Evolutionary conservation across 805 yeast genomes (phyloP), one percentile per base, ranked within the genome.

Genomic region (Cyberlindnera amylophila): DNA sequence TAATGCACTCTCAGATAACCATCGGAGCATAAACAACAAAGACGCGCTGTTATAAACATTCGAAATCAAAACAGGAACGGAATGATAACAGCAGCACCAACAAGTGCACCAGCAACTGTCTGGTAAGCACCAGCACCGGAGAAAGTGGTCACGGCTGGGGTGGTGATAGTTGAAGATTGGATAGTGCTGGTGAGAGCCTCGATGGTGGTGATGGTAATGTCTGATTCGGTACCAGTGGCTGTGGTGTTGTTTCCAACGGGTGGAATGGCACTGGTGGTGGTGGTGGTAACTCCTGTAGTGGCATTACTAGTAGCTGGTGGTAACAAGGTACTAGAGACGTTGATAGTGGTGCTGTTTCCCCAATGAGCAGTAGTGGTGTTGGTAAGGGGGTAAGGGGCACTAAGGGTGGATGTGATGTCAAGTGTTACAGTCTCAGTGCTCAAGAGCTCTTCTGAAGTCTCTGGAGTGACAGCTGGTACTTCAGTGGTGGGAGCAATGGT

Each of bases 31-130:
- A n/a, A n/a, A n/a, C n/a, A n/a, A n/a, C n/a, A n/a, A n/a, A n/a
- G n/a, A n/a, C n/a, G n/a, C n/a, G n/a, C n/a, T n/a, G n/a, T n/a
- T n/a, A n/a, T n/a, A n/a, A n/a, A n/a, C n/a, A n/a, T n/a, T n/a
- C n/a, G n/a, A n/a, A n/a, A 21, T 32, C 16, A 47, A 19, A 47
- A 29, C 24, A 47, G 34, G 19, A 42, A 37, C 10, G 49, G 48
- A 29, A 37, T 36, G 33, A 34, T 38, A 27, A 38, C 44, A 27
- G 34, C 40, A 13, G 39, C 47, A 21, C 38, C 50, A 14, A 36
- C 36, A 13, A 32, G 12, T 7, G 38, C 41, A 28, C 42, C 50
- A 11, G 43, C 27, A 16, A 13, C 33, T 35, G 11, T 35, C 19
- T 38, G 39, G 38, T 21, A 21, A 21, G 24, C 24, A 42, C 32